phyloP scores from a whole-genome alignment of 805 yeast species.

The Metschnikowia lochheadii region DNA sequence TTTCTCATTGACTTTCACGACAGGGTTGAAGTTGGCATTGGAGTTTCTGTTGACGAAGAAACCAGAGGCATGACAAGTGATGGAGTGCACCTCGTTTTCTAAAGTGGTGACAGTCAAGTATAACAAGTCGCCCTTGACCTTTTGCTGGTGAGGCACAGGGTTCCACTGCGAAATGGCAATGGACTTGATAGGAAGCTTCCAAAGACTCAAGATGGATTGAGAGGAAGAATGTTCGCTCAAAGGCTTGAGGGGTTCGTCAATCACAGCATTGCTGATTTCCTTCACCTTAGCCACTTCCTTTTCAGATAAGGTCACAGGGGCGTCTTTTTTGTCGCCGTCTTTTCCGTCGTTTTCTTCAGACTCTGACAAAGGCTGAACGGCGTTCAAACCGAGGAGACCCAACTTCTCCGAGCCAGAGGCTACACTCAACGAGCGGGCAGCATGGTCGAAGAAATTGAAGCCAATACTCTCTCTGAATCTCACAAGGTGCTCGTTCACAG shows the following conservation, averaged over 20 bases:
- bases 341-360: conserved; percentile 8
- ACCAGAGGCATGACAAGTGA: conserved; percentile 77
- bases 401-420: conserved; percentile 51
- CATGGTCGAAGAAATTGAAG: conserved; percentile 44
- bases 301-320: conserved; percentile 14
- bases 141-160: conserved; percentile 68
- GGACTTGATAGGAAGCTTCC: conserved; percentile 52
- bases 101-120: conserved; percentile 73
- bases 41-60: conserved; percentile 74
- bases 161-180: conserved; percentile 73
- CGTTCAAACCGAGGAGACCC: conserved; percentile 36
- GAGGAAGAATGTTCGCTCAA: conserved; percentile 21
- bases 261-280: conserved; percentile 6
- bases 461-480: conserved; percentile 61
- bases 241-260: conserved; percentile 5
- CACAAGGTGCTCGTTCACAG: conserved; percentile 58
- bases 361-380: conserved; percentile 19
- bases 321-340: conserved; percentile 9
- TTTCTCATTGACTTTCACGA: conserved; percentile 40
- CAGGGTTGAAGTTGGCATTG: conserved; percentile 65
- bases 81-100: conserved; percentile 74
- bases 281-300: conserved; percentile 27
- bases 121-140: conserved; percentile 69
- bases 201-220: conserved; percentile 23
- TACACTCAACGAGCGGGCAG: conserved; percentile 38